Evolutionary conservation across 2,329 filamentous ascomycete species (phyloP).

Genomic region (Metarhizium robertsii): DNA sequence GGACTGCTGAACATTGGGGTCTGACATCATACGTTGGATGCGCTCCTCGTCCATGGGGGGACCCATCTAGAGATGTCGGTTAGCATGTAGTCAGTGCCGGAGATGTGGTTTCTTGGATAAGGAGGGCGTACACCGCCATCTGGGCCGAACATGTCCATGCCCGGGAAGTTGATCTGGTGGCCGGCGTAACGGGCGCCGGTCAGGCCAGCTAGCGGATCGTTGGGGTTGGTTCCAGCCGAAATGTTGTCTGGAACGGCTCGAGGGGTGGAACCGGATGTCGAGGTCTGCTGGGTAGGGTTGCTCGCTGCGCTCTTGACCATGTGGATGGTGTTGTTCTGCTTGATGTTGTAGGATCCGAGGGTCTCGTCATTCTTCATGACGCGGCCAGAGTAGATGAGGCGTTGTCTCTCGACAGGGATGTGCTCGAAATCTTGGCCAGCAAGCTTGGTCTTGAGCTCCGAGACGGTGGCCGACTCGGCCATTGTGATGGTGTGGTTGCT

Average conservation of each 20-base stretch:
- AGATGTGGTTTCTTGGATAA: slow-evolving; percentile 1
- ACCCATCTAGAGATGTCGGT: slow-evolving; percentile 59
- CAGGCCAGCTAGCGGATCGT: slow-evolving; percentile 81
- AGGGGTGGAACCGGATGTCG: slow-evolving; percentile 31
- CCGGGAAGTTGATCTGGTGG: slow-evolving; percentile 72
- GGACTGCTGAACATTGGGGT: slow-evolving; percentile 75
- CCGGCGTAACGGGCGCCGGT: slow-evolving; percentile 93
- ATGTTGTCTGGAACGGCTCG: slow-evolving; percentile 60
- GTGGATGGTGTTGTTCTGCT: slow-evolving; percentile 90
- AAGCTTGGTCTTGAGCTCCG: slow-evolving; percentile 84
- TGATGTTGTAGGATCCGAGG: slow-evolving; percentile 83
- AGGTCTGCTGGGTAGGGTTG: slow-evolving; percentile 47
- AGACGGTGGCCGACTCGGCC: slow-evolving; percentile 63
- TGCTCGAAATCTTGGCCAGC: slow-evolving; percentile 74
- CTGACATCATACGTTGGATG: slow-evolving; percentile 75
- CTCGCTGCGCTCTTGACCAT: slow-evolving; percentile 94
- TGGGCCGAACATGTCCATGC: slow-evolving; percentile 80
- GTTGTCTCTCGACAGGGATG: slow-evolving; percentile 78
- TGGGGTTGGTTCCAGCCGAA: slow-evolving; percentile 64
- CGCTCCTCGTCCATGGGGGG: slow-evolving; percentile 73
- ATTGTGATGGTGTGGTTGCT: slow-evolving; percentile 78
- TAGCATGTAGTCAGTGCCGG: slow-evolving; percentile 12
- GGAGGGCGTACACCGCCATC: slow-evolving; percentile 76
- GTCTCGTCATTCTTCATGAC: slow-evolving; percentile 94
- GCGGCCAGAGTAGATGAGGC: slow-evolving; percentile 93